Conservation (phyloP, 768 basidiomycete species). For the Leccinellum luteum region DNA sequence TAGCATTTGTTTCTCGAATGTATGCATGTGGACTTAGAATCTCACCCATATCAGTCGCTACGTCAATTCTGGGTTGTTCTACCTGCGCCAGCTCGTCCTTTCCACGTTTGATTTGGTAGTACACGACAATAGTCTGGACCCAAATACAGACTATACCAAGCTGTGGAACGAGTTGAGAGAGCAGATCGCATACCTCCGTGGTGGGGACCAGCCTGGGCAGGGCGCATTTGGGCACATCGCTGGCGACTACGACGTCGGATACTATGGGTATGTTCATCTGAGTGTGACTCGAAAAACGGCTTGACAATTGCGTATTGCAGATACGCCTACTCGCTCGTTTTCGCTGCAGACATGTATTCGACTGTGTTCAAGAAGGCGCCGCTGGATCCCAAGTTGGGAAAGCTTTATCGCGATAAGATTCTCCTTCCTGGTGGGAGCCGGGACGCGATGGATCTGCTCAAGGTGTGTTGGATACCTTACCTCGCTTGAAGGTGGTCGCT, state of each 20-base stretch:
- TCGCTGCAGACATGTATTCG: conserved; percentile 56
- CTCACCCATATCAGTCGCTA: conserved; percentile 48
- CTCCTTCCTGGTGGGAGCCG: conserved; percentile 67
- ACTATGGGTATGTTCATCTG: conserved; percentile 49
- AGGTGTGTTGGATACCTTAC: conserved; percentile 39
- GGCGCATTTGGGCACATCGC: conserved; percentile 72
- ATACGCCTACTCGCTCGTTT: conserved; percentile 72
- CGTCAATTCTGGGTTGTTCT: conserved; percentile 79
- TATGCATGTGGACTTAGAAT: not conserved
- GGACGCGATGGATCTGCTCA: conserved; percentile 75
- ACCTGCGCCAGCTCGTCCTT: conserved; percentile 71
- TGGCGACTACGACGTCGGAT: conserved; percentile 65
- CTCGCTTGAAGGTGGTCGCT: not conserved
- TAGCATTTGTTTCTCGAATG: not conserved
- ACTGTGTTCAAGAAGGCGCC: conserved; percentile 83
- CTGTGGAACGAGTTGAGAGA: conserved; percentile 78
- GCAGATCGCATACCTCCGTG: conserved; percentile 66
- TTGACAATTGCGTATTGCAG: conserved; percentile 20
- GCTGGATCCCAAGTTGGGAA: conserved; percentile 63
- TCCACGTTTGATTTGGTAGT: conserved; percentile 35
- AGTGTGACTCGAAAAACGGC: not conserved
- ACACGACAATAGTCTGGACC: conserved; percentile 41
- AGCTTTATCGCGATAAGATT: conserved; percentile 73
- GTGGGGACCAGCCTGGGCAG: conserved; percentile 60
- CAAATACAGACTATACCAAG: conserved; percentile 64